Evolutionary conservation across 179 eudicot genomes (phyloP), one percentile per base, ranked within the genome.

Genomic region (Nepenthes alata): DNA sequence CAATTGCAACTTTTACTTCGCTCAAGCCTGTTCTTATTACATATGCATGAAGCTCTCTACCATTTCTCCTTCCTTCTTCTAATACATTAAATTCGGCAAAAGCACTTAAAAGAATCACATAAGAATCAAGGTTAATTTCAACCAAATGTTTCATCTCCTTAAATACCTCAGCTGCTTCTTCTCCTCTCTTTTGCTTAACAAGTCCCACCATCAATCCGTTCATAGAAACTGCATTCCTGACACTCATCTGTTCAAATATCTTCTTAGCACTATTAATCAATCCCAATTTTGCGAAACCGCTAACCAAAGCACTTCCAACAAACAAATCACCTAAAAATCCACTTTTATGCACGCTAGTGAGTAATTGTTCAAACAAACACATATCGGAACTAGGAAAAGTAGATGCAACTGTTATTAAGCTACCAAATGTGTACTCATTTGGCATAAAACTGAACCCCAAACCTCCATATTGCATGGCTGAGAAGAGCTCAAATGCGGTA

Each of bases 171-270:
- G 67, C 70, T 51, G 91, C 95, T 74, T 82, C 83, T 75, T 79
- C 88, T 53, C 82, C 91, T 57, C 60, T 74, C 58, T 81, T 82
- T 55, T 84, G 86, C 67, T 75, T 82, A 54, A 84, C 86, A 64
- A 89, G 71, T n/a, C 96, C 96, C 41, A 76, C 86, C 86, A 88
- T 84, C 70, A 88, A 70, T 34, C 96, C 96, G 53, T 86, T 84
- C 67, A 84, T 15, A 35, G 95, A 80, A n/a, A 82, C 96, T 38
- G 83, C 90, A 79, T 84, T 89, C 60, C 66, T 79, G 35, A 70
- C 65, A 57, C 73, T 74, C 88, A 86, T 82, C 47, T 60, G 77
- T 67, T 70, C 75, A 64, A 86, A 86, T 49, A 86, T 66, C 68
- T 77, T 74, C 61, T 67, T 69, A 37, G 96, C 87, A 62, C 50